Percentiles rank a stretch among this genome's conserved stretches.
Conservation (phyloP, 176 grass and related monocot species). For the Oryza punctata region DNA sequence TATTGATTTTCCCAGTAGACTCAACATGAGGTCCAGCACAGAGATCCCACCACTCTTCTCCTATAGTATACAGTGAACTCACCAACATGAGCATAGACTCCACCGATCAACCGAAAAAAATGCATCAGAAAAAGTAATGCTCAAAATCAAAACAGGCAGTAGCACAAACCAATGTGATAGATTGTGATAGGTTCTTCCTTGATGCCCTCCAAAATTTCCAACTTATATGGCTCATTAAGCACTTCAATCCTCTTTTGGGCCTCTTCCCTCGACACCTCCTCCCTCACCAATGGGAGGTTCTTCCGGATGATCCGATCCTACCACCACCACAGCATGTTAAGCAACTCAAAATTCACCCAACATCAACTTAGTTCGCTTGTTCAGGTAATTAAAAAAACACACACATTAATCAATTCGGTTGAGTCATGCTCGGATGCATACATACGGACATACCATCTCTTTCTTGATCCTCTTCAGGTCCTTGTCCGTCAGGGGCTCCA, state of each 20-base stretch:
- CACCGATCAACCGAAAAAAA: not conserved
- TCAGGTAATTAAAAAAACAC: no score
- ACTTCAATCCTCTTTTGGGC: constrained; percentile 81
- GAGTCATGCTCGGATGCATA: not conserved
- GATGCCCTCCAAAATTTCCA: constrained; percentile 91
- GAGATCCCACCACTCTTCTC: constrained; percentile 99
- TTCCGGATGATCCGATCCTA: constrained; percentile 82
- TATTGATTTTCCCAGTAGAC: constrained; percentile 81
- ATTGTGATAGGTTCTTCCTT: constrained; percentile 94
- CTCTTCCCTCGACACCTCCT: constrained; percentile 87
- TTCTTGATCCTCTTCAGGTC: constrained; percentile 98
- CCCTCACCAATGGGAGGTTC: constrained; percentile 85
- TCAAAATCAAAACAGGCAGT: not conserved
- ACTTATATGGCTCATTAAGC: constrained; percentile 86
- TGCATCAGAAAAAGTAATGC: not conserved
- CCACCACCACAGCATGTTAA: constrained; percentile 43
- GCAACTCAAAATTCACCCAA: constrained; percentile 46
- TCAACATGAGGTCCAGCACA: constrained; percentile 97
- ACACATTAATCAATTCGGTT: not conserved
- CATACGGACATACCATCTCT: constrained; percentile 82
- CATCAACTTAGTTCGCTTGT: not conserved
- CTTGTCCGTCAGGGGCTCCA: constrained; percentile 87
- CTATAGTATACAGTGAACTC: constrained; percentile 31
- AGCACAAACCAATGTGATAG: constrained; percentile 82
- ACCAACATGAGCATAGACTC: not conserved